These are phyloP conservation scores for Cladophialophora psammophila DNA, from an alignment of 2,329 filamentous ascomycete genomes.

Conservation along the genomic window DNA sequence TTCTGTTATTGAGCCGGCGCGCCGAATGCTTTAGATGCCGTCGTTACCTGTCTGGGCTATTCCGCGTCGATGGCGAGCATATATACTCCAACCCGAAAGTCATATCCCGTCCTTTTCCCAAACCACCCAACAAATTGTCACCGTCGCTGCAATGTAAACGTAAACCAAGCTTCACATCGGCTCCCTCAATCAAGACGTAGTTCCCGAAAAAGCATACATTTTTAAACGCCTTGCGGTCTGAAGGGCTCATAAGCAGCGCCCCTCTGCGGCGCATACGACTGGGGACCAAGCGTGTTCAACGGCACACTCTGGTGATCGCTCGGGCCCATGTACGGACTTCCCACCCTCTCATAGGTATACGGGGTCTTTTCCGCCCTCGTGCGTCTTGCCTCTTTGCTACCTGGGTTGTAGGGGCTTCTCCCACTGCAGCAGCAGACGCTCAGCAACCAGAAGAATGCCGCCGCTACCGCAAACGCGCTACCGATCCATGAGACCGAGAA, in stretches of 20 bases:
- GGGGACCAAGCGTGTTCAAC: slow-evolving; percentile 30
- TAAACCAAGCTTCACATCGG: neutral
- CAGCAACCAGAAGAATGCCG: slow-evolving; percentile 88
- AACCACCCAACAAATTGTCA: neutral
- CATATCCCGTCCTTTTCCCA: neutral
- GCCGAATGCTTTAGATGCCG: neutral
- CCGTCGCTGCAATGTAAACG: neutral
- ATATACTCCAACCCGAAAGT: slow-evolving; percentile 1
- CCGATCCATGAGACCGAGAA: slow-evolving; percentile 80
- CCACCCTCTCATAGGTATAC: slow-evolving; percentile 66
- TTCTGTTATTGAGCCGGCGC: no score
- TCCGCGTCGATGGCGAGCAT: neutral
- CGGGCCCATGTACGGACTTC: slow-evolving; percentile 41
- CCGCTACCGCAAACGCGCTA: slow-evolving; percentile 75
- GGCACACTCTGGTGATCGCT: slow-evolving; percentile 39
- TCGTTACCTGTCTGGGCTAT: neutral
- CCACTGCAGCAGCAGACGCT: slow-evolving; percentile 91
- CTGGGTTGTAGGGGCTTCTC: slow-evolving; percentile 52
- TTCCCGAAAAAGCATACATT: neutral
- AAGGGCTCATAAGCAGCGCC: slow-evolving; percentile 37
- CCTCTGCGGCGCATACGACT: slow-evolving; percentile 22
- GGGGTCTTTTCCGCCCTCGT: slow-evolving; percentile 66
- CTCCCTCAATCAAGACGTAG: neutral
- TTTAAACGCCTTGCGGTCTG: slow-evolving; percentile 32
- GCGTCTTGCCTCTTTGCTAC: slow-evolving; percentile 32